A percentile compares a stretch with the other conserved stretches of the same genome.
Conservation (phyloP, 2,329 filamentous ascomycete genomes). For the Colletotrichum sp. region DNA sequence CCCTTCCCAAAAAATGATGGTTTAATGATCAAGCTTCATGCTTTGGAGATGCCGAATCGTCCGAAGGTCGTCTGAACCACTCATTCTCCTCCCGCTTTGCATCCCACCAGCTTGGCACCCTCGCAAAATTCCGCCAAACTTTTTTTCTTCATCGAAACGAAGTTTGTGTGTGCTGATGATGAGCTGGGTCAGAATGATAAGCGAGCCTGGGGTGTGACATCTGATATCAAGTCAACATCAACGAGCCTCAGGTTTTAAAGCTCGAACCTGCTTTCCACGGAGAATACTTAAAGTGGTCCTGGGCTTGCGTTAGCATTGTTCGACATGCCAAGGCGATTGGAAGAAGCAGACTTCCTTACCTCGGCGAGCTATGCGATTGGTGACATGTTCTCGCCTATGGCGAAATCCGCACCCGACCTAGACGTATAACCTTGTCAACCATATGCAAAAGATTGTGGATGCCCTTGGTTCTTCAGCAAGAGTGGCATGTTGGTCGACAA, state of each 20-base stretch:
- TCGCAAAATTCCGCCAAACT: neutral
- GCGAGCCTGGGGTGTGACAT: neutral
- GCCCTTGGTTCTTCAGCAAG: neutral
- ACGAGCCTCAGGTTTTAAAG: neutral
- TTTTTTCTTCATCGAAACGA: neutral
- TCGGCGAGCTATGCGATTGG: neutral
- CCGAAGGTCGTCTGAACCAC: slow-evolving; percentile 17
- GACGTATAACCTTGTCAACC: neutral
- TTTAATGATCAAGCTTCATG: slow-evolving; percentile 9
- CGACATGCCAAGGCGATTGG: neutral
- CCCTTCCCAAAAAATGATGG: neutral
- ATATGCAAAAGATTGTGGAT: neutral
- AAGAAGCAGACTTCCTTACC: neutral
- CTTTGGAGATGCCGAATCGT: neutral
- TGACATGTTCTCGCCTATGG: neutral
- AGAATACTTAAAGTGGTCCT: neutral
- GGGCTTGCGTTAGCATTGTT: neutral
- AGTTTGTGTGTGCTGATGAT: neutral
- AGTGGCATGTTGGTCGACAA: neutral
- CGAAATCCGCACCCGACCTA: neutral
- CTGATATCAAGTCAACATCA: neutral
- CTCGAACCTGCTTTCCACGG: neutral
- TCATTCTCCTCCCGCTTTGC: neutral
- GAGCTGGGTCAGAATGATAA: neutral
- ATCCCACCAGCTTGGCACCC: neutral